These are phyloP conservation scores for Nemania serpens DNA, from an alignment of 2,329 filamentous ascomycete species.

Conservation along the genomic window DNA sequence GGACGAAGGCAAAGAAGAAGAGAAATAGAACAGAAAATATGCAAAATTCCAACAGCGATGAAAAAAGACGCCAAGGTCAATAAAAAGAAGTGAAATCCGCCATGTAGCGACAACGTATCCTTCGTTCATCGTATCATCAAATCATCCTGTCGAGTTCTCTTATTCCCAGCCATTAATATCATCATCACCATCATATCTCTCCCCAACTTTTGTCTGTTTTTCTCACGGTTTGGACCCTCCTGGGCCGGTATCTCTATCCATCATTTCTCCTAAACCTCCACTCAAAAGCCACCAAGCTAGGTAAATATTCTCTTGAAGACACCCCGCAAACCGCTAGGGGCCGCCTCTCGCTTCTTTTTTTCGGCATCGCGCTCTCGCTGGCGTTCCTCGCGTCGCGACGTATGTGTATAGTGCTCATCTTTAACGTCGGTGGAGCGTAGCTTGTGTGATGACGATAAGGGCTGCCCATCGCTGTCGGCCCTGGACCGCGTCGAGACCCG, in stretches of 20 bases:
- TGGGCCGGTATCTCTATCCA: neutral
- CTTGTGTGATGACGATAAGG: conserved; percentile 15
- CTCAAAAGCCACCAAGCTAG: conserved; percentile 17
- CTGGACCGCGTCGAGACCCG: conserved; percentile 2
- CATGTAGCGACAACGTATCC: neutral
- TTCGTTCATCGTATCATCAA: neutral
- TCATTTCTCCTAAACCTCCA: neutral
- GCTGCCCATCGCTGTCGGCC: conserved; percentile 13
- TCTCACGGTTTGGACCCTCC: neutral
- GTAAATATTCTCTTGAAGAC: conserved; percentile 47
- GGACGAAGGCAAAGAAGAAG: neutral
- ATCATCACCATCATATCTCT: neutral
- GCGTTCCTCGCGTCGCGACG: conserved; percentile 28
- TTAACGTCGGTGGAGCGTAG: conserved; percentile 23
- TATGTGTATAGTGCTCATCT: conserved; percentile 42
- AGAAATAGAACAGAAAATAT: neutral
- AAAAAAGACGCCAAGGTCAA: neutral
- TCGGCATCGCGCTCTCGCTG: conserved; percentile 20
- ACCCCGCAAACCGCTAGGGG: conserved; percentile 40
- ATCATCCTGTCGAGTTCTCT: conserved; percentile 2
- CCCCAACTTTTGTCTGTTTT: neutral
- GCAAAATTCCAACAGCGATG: conserved; percentile 6
- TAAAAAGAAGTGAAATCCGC: neutral
- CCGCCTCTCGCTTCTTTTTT: conserved; percentile 39
- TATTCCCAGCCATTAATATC: neutral